Conservation (phyloP, 345 rosid species). For the Eutrema japonicum region DNA sequence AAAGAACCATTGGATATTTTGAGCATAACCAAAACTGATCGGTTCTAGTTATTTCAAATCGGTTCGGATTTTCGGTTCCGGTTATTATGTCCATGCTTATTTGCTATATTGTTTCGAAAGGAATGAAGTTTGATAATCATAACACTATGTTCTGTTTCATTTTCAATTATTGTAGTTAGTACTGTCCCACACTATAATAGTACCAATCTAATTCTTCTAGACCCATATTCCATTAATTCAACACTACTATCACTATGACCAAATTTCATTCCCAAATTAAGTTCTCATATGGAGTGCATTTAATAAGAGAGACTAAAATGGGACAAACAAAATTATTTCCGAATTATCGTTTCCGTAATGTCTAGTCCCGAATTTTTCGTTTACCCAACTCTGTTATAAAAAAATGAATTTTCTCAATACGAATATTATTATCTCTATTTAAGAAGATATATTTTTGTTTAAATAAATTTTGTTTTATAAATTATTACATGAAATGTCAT, state of each 20-base stretch:
- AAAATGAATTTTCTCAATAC: neutral
- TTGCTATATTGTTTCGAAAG: neutral
- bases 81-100: neutral
- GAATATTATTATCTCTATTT: neutral
- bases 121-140: neutral
- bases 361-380: neutral
- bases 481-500: too few relatives aligned
- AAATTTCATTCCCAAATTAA: neutral
- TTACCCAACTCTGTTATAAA: neutral
- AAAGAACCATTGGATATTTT: too few relatives aligned
- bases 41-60: too few relatives aligned
- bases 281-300: constrained; percentile 3
- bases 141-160: neutral
- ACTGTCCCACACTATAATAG: neutral
- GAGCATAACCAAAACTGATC: too few relatives aligned
- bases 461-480: too few relatives aligned
- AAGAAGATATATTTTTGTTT: too few relatives aligned
- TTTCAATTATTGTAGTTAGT: neutral
- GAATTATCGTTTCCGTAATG: neutral
- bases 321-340: neutral
- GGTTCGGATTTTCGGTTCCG: too few relatives aligned
- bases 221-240: neutral
- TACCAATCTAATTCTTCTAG: neutral
- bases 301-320: neutral
- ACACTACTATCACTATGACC: neutral